Evolutionary conservation across 257 asterid species (phyloP).

Genomic region (Henckelia pumila): DNA sequence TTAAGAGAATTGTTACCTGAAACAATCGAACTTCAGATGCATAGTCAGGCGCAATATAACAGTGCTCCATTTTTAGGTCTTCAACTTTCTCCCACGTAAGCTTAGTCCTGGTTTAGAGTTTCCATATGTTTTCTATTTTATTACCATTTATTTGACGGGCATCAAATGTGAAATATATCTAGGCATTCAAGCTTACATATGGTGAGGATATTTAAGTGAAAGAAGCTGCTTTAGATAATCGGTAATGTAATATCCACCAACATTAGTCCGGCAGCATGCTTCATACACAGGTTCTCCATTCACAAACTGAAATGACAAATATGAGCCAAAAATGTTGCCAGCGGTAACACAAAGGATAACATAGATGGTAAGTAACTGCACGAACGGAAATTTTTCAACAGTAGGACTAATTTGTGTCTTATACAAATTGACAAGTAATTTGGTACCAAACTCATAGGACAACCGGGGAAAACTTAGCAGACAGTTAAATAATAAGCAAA

Average conservation of each 20-base stretch:
- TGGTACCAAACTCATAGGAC: constrained; percentile 3
- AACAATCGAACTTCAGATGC: constrained; percentile 71
- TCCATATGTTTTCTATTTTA: constrained; percentile 17
- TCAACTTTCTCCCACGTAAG: constrained; percentile 98
- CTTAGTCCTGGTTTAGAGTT: constrained; percentile 57
- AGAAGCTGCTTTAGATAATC: constrained; percentile 96
- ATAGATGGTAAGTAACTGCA: too few relatives aligned
- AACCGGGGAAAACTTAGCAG: background rate
- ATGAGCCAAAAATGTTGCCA: background rate
- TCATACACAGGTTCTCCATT: constrained; percentile 93
- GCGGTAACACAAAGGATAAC: too few relatives aligned
- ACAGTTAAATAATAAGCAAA: too few relatives aligned
- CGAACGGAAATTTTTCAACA: too few relatives aligned
- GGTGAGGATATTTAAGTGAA: constrained; percentile 97
- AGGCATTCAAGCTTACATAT: constrained; percentile 53
- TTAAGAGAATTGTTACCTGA: constrained; percentile 51
- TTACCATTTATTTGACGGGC: background rate
- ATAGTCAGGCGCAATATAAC: constrained; percentile 80
- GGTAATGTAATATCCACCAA: constrained; percentile 95
- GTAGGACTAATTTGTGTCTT: background rate
- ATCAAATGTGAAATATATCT: background rate
- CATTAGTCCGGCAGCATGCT: constrained; percentile 89
- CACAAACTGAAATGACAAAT: constrained; percentile 56
- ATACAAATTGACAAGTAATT: background rate
- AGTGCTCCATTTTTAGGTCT: constrained; percentile 96